phyloP scores from a whole-genome alignment of 139 green algal genomes.

The Dunaliella primolecta region DNA sequence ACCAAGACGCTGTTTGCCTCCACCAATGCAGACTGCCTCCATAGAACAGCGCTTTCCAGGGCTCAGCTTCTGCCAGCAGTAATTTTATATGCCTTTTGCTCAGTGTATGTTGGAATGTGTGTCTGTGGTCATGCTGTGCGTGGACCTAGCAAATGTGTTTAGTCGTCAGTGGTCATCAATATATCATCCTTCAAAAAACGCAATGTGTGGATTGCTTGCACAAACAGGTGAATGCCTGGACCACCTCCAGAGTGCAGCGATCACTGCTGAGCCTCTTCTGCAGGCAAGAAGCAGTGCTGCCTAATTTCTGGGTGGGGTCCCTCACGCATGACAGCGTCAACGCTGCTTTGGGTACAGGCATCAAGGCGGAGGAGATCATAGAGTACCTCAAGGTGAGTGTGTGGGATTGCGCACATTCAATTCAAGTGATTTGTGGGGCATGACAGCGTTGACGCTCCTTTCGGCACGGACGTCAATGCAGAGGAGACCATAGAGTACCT shows the following conservation, averaged over 20 bases:
- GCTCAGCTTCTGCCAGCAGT: too few species aligned
- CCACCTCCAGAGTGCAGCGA: conserved; percentile 55
- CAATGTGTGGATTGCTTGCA: too few species aligned
- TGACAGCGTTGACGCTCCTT: conserved; percentile 61
- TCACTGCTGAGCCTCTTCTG: conserved; percentile 75
- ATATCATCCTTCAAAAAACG: too few species aligned
- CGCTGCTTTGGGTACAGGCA: conserved; percentile 55
- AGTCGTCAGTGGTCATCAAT: too few species aligned
- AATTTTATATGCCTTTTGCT: too few species aligned
- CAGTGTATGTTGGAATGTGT: too few species aligned
- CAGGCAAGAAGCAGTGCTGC: conserved; percentile 74
- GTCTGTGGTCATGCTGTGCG: too few species aligned
- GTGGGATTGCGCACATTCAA: conserved; percentile 50
- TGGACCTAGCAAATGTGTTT: too few species aligned
- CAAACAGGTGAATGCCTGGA: conserved; percentile 91
- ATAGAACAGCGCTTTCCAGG: too few species aligned
- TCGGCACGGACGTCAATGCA: conserved; percentile 54
- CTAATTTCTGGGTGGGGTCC: conserved; percentile 86
- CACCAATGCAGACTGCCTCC: too few species aligned
- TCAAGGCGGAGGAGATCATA: conserved; percentile 59
- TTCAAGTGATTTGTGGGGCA: conserved; percentile 6
- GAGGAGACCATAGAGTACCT: conserved; percentile 59
- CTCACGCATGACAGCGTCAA: conserved; percentile 73
- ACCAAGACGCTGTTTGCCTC: too few species aligned
- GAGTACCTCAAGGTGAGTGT: conserved; percentile 50